phyloP scores from a whole-genome alignment of 805 yeast genomes.

The Candida caryicola region DNA sequence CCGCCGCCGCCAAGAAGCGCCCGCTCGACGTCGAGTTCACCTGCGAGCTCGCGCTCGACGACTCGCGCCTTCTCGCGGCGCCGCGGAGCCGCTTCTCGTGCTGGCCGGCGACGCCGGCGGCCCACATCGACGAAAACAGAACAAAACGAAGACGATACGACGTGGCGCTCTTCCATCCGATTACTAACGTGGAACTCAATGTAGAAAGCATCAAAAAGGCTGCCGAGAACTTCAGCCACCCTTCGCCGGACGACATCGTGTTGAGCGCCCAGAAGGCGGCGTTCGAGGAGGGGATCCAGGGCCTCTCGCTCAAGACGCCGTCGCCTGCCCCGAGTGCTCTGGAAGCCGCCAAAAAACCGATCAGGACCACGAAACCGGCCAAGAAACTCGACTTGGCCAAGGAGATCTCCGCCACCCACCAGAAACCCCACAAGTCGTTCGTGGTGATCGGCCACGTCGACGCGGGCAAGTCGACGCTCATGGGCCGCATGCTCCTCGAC shows the following conservation, averaged over 20 bases:
- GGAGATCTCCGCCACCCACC: slow-evolving; percentile 31
- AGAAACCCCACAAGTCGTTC: slow-evolving; percentile 61
- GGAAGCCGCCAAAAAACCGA: slow-evolving; percentile 8
- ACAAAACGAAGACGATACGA: slow-evolving; percentile 22
- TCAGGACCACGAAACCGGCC: slow-evolving; percentile 39
- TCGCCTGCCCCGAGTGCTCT: too few relatives aligned
- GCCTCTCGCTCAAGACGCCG: slow-evolving; percentile 21
- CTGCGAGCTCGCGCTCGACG: slow-evolving; percentile 1
- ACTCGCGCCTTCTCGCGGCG: not conserved
- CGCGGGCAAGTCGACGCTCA: slow-evolving; percentile 78
- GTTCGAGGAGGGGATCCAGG: slow-evolving; percentile 30
- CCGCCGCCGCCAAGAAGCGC: too few relatives aligned
- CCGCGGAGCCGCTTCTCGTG: slow-evolving; percentile 7
- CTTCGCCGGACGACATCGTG: slow-evolving; percentile 82
- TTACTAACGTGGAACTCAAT: slow-evolving; percentile 42
- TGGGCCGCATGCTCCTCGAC: slow-evolving; percentile 71
- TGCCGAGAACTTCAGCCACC: slow-evolving; percentile 54
- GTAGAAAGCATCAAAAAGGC: slow-evolving; percentile 38
- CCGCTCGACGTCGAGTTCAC: not conserved
- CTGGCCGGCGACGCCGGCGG: not conserved
- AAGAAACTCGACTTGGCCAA: slow-evolving; percentile 41
- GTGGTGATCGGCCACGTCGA: slow-evolving; percentile 86
- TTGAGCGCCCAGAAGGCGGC: slow-evolving; percentile 54
- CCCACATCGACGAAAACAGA: slow-evolving; percentile 9
- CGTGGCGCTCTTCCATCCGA: slow-evolving; percentile 23